Percentiles rank a stretch among this genome's conserved stretches.
Evolutionary conservation across 106 monocot genomes (phyloP).

Genomic region (Triglochin maritima): DNA sequence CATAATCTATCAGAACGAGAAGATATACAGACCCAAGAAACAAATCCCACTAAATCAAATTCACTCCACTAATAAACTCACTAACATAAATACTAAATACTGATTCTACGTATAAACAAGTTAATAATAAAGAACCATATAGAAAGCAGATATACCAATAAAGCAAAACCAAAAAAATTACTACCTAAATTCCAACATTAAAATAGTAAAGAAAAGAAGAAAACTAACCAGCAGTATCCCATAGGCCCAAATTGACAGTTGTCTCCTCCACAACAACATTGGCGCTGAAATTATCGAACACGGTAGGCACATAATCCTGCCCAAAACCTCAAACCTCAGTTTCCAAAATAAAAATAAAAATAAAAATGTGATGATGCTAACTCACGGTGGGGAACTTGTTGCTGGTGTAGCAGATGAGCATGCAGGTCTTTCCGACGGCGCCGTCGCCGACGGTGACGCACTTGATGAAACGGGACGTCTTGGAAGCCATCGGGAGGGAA

Average conservation of each 20-base stretch:
- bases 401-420: slow-evolving; percentile 99
- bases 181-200: background rate
- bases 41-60: no score
- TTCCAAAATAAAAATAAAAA: no score
- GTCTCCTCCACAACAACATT: slow-evolving; percentile 68
- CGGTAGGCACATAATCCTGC: slow-evolving; percentile 85
- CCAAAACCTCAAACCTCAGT: background rate
- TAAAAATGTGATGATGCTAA: background rate
- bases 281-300: slow-evolving; percentile 94
- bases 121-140: background rate
- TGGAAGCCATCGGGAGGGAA: slow-evolving; percentile 11
- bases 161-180: background rate
- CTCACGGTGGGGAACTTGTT: slow-evolving; percentile 94
- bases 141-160: background rate
- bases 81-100: no score
- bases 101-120: no score
- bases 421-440: slow-evolving; percentile 91
- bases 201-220: no score
- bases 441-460: slow-evolving; percentile 93
- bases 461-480: slow-evolving; percentile 79
- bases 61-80: no score
- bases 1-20: no score
- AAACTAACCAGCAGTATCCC: slow-evolving; percentile 76
- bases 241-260: slow-evolving; percentile 80
- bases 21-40: no score